phyloP scores from a whole-genome alignment of 768 basidiomycete genomes.

The Rossbeevera mucosa region DNA sequence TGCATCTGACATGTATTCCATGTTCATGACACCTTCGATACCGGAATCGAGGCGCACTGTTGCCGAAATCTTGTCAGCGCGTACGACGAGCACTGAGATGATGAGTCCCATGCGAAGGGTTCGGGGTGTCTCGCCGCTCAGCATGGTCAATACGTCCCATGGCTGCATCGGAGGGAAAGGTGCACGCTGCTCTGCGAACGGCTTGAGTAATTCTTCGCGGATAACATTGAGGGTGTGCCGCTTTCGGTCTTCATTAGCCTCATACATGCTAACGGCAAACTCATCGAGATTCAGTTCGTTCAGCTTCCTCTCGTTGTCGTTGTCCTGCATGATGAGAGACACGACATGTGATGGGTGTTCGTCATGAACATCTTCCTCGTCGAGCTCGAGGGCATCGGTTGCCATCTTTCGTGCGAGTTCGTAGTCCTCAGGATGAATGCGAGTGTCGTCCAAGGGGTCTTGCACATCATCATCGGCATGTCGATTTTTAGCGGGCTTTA shows the following conservation, averaged over 20 bases:
- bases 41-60: slow-evolving; percentile 87
- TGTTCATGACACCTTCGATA: slow-evolving; percentile 73
- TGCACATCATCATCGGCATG: slow-evolving; percentile 61
- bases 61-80: slow-evolving; percentile 44
- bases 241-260: slow-evolving; percentile 80
- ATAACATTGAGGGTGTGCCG: slow-evolving; percentile 87
- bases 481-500: slow-evolving; percentile 56
- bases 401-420: slow-evolving; percentile 98
- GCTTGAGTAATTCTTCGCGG: slow-evolving; percentile 74
- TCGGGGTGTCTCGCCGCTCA: slow-evolving; percentile 83
- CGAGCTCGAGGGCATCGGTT: slow-evolving; percentile 92
- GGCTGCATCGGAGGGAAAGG: slow-evolving; percentile 59
- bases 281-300: slow-evolving; percentile 92
- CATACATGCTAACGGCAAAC: slow-evolving; percentile 88
- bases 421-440: slow-evolving; percentile 97
- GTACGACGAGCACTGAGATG: slow-evolving; percentile 67
- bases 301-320: slow-evolving; percentile 73
- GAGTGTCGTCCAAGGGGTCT: slow-evolving; percentile 91
- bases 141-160: slow-evolving; percentile 90
- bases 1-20: slow-evolving; percentile 55
- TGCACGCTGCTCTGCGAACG: slow-evolving; percentile 72
- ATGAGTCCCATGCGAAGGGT: slow-evolving; percentile 79
- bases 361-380: slow-evolving; percentile 93
- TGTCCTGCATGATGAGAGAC: slow-evolving; percentile 77
- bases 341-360: slow-evolving; percentile 91